These are phyloP conservation scores for Hypoxylon sp. DNA, from an alignment of 2,329 filamentous ascomycete species.

Conservation along the genomic window DNA sequence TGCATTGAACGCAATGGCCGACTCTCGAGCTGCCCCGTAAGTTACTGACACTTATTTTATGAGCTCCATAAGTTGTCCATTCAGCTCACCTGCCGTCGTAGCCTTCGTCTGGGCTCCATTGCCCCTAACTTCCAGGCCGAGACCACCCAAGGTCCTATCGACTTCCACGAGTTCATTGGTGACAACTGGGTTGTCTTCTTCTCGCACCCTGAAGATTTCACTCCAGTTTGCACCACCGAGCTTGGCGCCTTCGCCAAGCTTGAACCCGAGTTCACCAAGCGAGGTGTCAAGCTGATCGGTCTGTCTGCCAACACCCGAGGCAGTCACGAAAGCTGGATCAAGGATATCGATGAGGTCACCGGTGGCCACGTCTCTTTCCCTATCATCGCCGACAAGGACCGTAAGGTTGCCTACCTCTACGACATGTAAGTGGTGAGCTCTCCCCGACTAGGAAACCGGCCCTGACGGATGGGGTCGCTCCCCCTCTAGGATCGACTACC, in stretches of 20 bases:
- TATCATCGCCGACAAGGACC: slow-evolving; percentile 84
- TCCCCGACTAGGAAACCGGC: not conserved
- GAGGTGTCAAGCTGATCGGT: slow-evolving; percentile 91
- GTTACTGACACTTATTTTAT: slow-evolving; percentile 22
- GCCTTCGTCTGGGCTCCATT: slow-evolving; percentile 73
- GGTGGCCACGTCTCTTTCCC: slow-evolving; percentile 78
- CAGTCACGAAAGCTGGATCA: slow-evolving; percentile 89
- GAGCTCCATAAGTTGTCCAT: not conserved
- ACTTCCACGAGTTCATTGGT: slow-evolving; percentile 86
- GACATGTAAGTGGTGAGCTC: slow-evolving; percentile 72
- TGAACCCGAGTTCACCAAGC: slow-evolving; percentile 86
- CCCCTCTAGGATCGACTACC: slow-evolving; percentile 75
- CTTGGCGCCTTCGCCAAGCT: slow-evolving; percentile 93
- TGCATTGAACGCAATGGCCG: slow-evolving; percentile 46
- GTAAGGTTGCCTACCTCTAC: slow-evolving; percentile 80
- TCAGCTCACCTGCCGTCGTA: slow-evolving; percentile 44
- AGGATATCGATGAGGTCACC: slow-evolving; percentile 85
- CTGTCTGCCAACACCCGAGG: slow-evolving; percentile 87
- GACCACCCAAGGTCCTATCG: slow-evolving; percentile 80
- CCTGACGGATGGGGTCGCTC: not conserved
- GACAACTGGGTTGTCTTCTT: slow-evolving; percentile 86
- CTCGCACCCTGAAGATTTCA: slow-evolving; percentile 91
- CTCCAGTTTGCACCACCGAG: slow-evolving; percentile 95
- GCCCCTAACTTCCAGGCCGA: slow-evolving; percentile 89
- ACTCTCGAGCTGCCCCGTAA: slow-evolving; percentile 49